A percentile compares a stretch with the other conserved stretches of the same genome.
phyloP scores from a whole-genome alignment of 2,329 filamentous ascomycete species.

The Ceratocystis diversiconidia region DNA sequence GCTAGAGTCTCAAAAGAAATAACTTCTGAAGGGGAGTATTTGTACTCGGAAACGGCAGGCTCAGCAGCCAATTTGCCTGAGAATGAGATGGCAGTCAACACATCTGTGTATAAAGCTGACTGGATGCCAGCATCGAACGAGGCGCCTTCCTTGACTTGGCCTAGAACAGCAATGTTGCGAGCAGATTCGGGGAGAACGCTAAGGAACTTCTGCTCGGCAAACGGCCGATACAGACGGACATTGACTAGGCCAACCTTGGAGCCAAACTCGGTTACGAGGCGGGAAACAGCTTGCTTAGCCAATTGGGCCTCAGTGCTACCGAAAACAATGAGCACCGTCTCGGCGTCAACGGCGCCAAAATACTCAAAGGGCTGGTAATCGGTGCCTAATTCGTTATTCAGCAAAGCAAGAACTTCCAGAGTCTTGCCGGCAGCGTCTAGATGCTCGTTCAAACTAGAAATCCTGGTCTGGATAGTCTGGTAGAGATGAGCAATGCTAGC shows the following conservation, averaged over 20 bases:
- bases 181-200: conserved; percentile 62
- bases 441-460: conserved; percentile 51
- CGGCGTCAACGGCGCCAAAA: conserved; percentile 63
- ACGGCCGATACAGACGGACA: conserved; percentile 87
- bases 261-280: conserved; percentile 52
- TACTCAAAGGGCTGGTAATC: conserved; percentile 92
- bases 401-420: conserved; percentile 53
- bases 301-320: conserved; percentile 83
- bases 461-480: conserved; percentile 47
- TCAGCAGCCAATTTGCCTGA: conserved; percentile 48
- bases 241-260: conserved; percentile 75
- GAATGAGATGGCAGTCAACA: conserved; percentile 73
- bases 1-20: conserved; percentile 43
- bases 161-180: conserved; percentile 67
- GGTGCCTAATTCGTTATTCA: conserved; percentile 87
- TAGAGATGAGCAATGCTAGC: conserved; percentile 55
- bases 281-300: conserved; percentile 62
- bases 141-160: conserved; percentile 63
- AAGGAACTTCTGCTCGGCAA: conserved; percentile 88
- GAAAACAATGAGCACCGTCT: conserved; percentile 79
- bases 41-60: conserved; percentile 64
- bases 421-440: conserved; percentile 59
- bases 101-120: conserved; percentile 84
- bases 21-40: conserved; percentile 60
- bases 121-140: conserved; percentile 62